A percentile compares a stretch with the other conserved stretches of the same genome.
Conservation (phyloP, 192 early-diverging fungal species). For the Radiomyces spectabilis region DNA sequence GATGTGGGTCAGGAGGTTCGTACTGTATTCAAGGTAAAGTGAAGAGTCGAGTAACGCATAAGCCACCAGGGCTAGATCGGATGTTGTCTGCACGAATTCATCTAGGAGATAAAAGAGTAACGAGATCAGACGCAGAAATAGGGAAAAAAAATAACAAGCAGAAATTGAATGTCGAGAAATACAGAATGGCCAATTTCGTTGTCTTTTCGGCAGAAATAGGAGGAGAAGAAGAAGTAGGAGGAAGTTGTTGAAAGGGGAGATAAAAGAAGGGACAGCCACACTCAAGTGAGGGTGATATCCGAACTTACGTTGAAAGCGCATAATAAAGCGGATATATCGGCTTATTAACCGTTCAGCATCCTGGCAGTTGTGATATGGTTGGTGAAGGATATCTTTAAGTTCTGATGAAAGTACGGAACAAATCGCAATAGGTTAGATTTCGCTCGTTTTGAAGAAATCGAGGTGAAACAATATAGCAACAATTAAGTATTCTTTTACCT, state of each 20-base stretch:
- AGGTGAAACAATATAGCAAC: too few relatives aligned
- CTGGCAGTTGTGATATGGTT: slow-evolving; percentile 4
- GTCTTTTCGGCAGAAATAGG: too few relatives aligned
- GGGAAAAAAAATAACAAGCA: too few relatives aligned
- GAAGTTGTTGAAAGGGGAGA: background rate
- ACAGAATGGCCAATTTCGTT: too few relatives aligned
- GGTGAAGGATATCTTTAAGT: slow-evolving; percentile 20
- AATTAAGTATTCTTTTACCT: slow-evolving; percentile 6
- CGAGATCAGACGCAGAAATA: too few relatives aligned
- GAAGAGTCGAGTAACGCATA: slow-evolving; percentile 48
- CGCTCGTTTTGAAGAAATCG: too few relatives aligned
- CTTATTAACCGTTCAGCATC: slow-evolving; percentile 11
- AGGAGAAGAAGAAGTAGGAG: background rate
- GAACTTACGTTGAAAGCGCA: slow-evolving; percentile 23
- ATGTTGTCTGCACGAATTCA: slow-evolving; percentile 32
- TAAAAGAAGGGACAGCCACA: background rate
- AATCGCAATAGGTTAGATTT: too few relatives aligned
- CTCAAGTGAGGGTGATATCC: background rate
- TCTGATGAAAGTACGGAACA: slow-evolving; percentile 12
- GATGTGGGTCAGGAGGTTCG: slow-evolving; percentile 19
- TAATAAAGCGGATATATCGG: slow-evolving; percentile 18
- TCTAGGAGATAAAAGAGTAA: slow-evolving; percentile 20
- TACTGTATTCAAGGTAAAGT: slow-evolving; percentile 30
- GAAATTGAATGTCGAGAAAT: too few relatives aligned
- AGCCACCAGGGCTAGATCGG: slow-evolving; percentile 33